Conservation (phyloP, 257 asterid species). For the Salvia hispanica region DNA sequence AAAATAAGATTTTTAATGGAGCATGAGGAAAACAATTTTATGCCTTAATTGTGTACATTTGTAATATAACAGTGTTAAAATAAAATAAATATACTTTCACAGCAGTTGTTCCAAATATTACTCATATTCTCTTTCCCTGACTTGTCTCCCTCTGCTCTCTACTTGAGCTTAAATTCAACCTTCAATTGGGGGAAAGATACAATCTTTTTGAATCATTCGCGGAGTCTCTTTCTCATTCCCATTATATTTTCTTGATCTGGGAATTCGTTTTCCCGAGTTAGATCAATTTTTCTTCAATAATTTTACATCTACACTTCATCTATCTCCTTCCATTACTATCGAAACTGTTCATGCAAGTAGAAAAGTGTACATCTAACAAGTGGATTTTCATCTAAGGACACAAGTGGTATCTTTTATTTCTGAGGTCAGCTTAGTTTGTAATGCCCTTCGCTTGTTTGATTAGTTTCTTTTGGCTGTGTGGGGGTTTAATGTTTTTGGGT, state of each 20-base stretch:
- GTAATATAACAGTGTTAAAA: too few relatives aligned
- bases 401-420: conserved; percentile 39
- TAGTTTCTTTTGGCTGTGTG: background rate
- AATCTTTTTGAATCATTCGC: conserved; percentile 37
- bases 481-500: too few relatives aligned
- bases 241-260: conserved; percentile 45
- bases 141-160: conserved; percentile 43
- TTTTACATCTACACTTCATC: conserved; percentile 30
- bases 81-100: conserved; percentile 26
- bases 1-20: too few relatives aligned
- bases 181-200: conserved; percentile 21
- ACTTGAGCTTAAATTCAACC: conserved; percentile 37
- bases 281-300: conserved; percentile 33
- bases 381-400: conserved; percentile 37
- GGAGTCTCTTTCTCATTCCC: conserved; percentile 31
- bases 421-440: conserved; percentile 60
- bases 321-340: conserved; percentile 30
- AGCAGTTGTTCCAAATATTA: conserved; percentile 19
- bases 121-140: conserved; percentile 18
- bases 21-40: too few relatives aligned
- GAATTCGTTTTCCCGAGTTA: conserved; percentile 25
- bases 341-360: conserved; percentile 40
- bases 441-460: conserved; percentile 31
- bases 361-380: conserved; percentile 36
- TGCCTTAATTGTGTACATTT: too few relatives aligned